Evolutionary conservation across 768 basidiomycete species (phyloP).

Genomic region (Kwoniella sp.): DNA sequence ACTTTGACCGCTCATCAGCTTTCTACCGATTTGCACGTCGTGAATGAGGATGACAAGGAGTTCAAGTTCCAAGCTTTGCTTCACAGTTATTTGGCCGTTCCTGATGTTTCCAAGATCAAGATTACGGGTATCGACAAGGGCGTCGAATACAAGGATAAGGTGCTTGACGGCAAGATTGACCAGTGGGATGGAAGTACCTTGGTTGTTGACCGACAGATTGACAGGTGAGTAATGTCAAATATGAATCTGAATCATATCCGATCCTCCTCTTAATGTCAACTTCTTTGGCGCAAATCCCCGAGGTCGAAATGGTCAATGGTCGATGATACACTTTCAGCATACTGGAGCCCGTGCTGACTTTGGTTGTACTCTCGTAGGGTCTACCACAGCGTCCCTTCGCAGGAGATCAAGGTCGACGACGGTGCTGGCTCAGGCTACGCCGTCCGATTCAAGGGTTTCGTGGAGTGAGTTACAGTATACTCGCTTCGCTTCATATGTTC

Average conservation of each 20-base stretch:
- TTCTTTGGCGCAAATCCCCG: too few species aligned
- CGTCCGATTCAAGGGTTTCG: slow-evolving; percentile 48
- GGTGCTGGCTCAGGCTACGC: slow-evolving; percentile 41
- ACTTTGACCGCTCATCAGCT: slow-evolving; percentile 73
- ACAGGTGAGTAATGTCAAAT: slow-evolving; percentile 39
- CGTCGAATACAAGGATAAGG: slow-evolving; percentile 75
- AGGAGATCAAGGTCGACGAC: slow-evolving; percentile 50
- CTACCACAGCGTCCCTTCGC: slow-evolving; percentile 42
- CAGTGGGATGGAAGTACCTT: slow-evolving; percentile 58
- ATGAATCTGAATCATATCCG: too few species aligned
- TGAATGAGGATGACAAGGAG: slow-evolving; percentile 62
- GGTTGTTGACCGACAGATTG: slow-evolving; percentile 40
- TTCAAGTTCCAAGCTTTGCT: slow-evolving; percentile 90
- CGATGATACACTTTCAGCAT: too few species aligned
- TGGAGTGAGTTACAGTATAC: slow-evolving; percentile 45
- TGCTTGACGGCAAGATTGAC: slow-evolving; percentile 58
- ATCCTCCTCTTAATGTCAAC: too few species aligned
- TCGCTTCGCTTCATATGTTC: too few species aligned
- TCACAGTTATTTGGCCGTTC: slow-evolving; percentile 78
- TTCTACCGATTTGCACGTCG: slow-evolving; percentile 75
- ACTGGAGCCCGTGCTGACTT: too few species aligned
- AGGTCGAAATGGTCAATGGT: too few species aligned
- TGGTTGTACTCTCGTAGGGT: too few species aligned
- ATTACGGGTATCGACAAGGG: slow-evolving; percentile 68
- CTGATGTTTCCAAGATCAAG: slow-evolving; percentile 64